A percentile compares a stretch with the other conserved stretches of the same genome.
Conservation (phyloP, 768 basidiomycete genomes). For the Kwoniella sp. region DNA sequence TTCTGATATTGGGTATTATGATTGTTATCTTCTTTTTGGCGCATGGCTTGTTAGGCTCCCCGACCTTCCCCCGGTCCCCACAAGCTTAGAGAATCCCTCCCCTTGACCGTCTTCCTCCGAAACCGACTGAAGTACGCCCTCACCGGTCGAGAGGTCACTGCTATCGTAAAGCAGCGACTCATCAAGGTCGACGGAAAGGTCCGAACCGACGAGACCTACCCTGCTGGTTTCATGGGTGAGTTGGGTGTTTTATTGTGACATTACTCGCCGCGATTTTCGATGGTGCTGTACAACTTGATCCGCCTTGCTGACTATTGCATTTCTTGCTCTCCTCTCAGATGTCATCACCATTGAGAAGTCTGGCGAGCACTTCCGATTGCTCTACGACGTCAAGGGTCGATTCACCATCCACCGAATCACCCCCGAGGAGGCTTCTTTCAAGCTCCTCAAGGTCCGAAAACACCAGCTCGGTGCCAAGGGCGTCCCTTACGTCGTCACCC, state of each 20-base stretch:
- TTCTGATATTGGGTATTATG: slow-evolving; percentile 44
- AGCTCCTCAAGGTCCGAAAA: slow-evolving; percentile 84
- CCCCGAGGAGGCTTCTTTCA: slow-evolving; percentile 93
- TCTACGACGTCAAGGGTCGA: slow-evolving; percentile 99
- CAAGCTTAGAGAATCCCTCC: slow-evolving; percentile 97
- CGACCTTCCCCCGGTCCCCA: slow-evolving; percentile 98
- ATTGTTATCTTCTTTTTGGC: not conserved
- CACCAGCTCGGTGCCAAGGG: slow-evolving; percentile 90
- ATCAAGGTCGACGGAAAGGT: slow-evolving; percentile 99
- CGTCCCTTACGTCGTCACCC: slow-evolving; percentile 95
- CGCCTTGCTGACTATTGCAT: too few species aligned
- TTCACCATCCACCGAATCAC: slow-evolving; percentile 99
- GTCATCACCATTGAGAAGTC: slow-evolving; percentile 97
- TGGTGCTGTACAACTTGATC: too few species aligned
- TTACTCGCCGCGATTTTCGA: too few species aligned
- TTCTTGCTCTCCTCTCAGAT: slow-evolving; percentile 61
- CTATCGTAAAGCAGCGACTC: slow-evolving; percentile 92
- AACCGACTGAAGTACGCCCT: slow-evolving; percentile 99
- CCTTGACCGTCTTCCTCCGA: slow-evolving; percentile 94
- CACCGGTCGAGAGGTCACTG: slow-evolving; percentile 91
- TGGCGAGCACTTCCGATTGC: slow-evolving; percentile 97
- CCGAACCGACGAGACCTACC: slow-evolving; percentile 94
- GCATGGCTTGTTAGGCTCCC: slow-evolving; percentile 65
- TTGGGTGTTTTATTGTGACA: too few species aligned
- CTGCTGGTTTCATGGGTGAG: slow-evolving; percentile 95